Evolutionary conservation across 2,329 filamentous ascomycete genomes (phyloP).

Genomic region (Madurella mycetomatis): DNA sequence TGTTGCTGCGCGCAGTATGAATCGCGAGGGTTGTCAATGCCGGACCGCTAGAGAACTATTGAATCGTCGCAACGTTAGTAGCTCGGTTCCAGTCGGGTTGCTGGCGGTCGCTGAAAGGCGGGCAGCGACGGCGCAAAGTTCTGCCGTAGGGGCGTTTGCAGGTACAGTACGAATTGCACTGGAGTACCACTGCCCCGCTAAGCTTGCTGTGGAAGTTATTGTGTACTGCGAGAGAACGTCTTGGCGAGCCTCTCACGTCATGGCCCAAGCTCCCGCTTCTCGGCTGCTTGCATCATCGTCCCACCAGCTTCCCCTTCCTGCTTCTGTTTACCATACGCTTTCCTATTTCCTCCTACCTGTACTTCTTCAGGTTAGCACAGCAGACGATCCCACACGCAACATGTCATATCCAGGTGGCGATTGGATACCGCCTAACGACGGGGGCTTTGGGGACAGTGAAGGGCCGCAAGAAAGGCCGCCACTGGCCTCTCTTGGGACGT

Average conservation of each 20-base stretch:
- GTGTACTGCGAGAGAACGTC: no score
- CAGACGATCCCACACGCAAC: not conserved
- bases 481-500: not conserved
- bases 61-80: not conserved
- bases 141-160: no score
- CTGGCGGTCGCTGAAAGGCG: conserved; percentile 5
- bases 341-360: no score
- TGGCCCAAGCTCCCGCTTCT: no score
- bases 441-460: not conserved
- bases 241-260: no score
- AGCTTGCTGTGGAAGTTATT: no score
- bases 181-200: no score
- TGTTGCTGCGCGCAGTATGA: not conserved
- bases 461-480: not conserved
- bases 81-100: not conserved
- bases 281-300: no score
- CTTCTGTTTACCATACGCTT: no score
- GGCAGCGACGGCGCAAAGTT: conserved; percentile 10
- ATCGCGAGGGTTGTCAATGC: not conserved
- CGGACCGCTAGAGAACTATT: not conserved
- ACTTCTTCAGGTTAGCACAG: no score
- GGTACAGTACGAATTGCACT: no score
- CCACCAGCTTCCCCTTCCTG: no score
- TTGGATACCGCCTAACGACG: not conserved
- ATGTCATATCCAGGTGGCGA: conserved; percentile 15